Base-by-base conservation (phyloP, 306 rosid species). In the Dryas drummondii region DNA sequence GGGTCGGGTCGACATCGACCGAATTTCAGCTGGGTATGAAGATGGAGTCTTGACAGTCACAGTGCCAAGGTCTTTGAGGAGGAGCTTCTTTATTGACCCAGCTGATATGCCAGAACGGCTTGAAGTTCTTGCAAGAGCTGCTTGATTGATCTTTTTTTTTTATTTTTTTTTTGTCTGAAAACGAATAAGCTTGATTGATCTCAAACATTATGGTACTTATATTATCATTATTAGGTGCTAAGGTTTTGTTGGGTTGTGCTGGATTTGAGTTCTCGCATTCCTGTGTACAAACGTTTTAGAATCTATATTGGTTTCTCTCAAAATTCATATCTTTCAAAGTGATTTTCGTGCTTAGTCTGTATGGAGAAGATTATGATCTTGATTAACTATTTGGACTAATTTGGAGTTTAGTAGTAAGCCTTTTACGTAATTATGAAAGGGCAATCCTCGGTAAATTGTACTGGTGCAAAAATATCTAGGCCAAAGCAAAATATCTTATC, bases 71-170 rank as follows among this genome's bases (percentile, higher is more conserved):
- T 75, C 63, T 54, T 65, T 83, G 52, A 72, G 96, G 66, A 87
- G 90, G 44, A 81, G 80, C 45, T 83, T 87, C 80, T 70, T 42
- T n/a, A 79, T 82, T 79, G 89, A 88, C 59, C 87, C 87, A 32
- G 80, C 84, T 71, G 89, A 69, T 80, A 52, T 73, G 51, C 81
- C 90, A n/a, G 84, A 82, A 4, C 82, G 65, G 58, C 83, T 76
- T 44, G 79, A 83, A 47, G 71, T 76, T 82, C 91, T 84, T 17
- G 98, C 96, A 37, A 85, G 88, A 76, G 98, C 98, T 79, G 98
- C 98, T 76, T 92, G 79, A 79, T 22, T 22, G 22, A 22, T 22
- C 22, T 22, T 22, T 22, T 22, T 22, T 22, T 22, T 19, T 19
- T n/a, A n/a, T n/a, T 19, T 19, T 22, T 22, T 22, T 22, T 22